Conservation (phyloP, 495 filamentous ascomycete genomes). For the Neurospora africana region DNA sequence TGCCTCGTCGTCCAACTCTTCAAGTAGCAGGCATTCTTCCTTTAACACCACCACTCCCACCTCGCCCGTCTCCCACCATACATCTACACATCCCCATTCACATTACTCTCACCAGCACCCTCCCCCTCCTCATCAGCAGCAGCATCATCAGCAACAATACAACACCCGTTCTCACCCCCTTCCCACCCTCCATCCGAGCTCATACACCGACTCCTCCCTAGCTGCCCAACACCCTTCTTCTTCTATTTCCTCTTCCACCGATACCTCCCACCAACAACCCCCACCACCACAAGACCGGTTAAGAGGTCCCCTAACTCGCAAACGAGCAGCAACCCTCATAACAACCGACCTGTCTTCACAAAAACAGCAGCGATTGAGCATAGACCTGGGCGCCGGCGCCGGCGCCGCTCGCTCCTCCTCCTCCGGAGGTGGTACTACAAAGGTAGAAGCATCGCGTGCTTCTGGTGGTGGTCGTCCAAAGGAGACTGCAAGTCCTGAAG, state of each 20-base stretch:
- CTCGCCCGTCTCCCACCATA: background rate
- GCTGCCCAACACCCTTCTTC: background rate
- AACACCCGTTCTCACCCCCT: background rate
- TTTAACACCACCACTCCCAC: background rate
- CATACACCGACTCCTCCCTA: background rate
- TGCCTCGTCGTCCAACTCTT: background rate
- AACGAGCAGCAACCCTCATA: conserved; percentile 18
- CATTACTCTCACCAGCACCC: background rate
- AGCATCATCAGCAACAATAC: background rate
- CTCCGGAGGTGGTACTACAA: no score
- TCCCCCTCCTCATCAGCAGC: no score
- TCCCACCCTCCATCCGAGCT: background rate
- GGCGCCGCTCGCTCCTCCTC: no score
- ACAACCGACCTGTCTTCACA: background rate
- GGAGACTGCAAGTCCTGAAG: no score
- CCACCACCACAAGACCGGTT: background rate
- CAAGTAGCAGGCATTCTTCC: background rate
- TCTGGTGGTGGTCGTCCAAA: no score
- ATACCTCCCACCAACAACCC: background rate
- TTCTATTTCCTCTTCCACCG: background rate
- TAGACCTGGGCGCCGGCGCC: background rate
- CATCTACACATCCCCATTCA: background rate
- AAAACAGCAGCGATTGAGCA: background rate
- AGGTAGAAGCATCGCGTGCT: no score
- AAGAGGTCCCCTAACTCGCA: conserved; percentile 24